phyloP scores from a whole-genome alignment of 2,329 filamentous ascomycete species.

The Emmonsia crescens region DNA sequence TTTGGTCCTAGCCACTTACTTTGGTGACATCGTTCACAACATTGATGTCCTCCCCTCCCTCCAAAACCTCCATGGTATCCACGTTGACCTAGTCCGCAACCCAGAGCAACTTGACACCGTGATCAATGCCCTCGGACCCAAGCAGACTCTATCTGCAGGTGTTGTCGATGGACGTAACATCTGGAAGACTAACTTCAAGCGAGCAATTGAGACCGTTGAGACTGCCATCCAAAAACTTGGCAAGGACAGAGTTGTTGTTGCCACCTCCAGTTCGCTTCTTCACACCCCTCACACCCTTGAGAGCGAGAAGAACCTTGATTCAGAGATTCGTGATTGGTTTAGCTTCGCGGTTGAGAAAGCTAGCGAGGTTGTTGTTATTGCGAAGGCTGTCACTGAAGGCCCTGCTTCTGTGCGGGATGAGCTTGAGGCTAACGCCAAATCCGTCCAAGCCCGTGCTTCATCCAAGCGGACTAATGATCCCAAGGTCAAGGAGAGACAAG shows the following conservation, averaged over 20 bases:
- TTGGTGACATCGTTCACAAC: constrained; percentile 99
- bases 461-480: constrained; percentile 96
- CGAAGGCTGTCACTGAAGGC: constrained; percentile 92
- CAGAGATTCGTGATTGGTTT: constrained; percentile 96
- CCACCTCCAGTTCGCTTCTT: constrained; percentile 93
- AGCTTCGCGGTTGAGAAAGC: constrained; percentile 95
- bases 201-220: constrained; percentile 83
- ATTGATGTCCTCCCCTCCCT: constrained; percentile 72
- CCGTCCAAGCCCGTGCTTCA: constrained; percentile 77
- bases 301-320: constrained; percentile 95
- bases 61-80: constrained; percentile 66
- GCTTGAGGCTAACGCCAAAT: constrained; percentile 95
- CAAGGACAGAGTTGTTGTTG: constrained; percentile 93
- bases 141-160: constrained; percentile 87
- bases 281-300: constrained; percentile 97
- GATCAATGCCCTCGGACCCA: constrained; percentile 67
- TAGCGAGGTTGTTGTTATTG: constrained; percentile 77
- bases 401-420: constrained; percentile 74
- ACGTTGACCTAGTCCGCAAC: constrained; percentile 95
- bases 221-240: constrained; percentile 87
- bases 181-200: constrained; percentile 99
- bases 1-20: constrained; percentile 90
- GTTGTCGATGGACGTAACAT: constrained; percentile 98
- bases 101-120: constrained; percentile 93
- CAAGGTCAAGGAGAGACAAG: constrained; percentile 91